These are phyloP conservation scores for Penicillium corylophilum DNA, from an alignment of 2,329 filamentous ascomycete genomes.

Conservation along the genomic window DNA sequence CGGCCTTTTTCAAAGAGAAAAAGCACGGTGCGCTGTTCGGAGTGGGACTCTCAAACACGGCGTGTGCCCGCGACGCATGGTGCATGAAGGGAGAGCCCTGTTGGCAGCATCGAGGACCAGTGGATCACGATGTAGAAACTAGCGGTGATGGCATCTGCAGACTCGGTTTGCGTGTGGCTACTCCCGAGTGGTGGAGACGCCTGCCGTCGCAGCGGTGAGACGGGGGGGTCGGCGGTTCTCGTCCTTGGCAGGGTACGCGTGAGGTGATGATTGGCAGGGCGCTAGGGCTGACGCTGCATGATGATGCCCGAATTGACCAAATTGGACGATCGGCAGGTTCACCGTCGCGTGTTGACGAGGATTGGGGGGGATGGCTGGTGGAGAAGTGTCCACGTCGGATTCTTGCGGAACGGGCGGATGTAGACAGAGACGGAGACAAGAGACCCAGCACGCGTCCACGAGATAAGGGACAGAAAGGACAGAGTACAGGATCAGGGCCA, in stretches of 20 bases:
- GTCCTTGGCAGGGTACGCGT: constrained; percentile 17
- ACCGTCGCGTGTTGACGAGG: constrained; percentile 10
- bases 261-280: constrained; percentile 19
- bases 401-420: neutral
- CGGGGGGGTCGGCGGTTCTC: constrained; percentile 11
- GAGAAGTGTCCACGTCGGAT: constrained; percentile 19
- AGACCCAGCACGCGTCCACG: no score
- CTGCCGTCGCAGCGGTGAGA: constrained; percentile 25
- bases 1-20: constrained; percentile 24
- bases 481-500: neutral
- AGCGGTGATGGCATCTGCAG: constrained; percentile 23
- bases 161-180: constrained; percentile 14
- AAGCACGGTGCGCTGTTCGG: constrained; percentile 15
- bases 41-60: constrained; percentile 21
- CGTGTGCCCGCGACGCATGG: constrained; percentile 22
- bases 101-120: constrained; percentile 23
- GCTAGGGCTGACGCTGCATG: constrained; percentile 22
- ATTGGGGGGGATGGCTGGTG: constrained; percentile 13
- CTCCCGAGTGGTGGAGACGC: constrained; percentile 18
- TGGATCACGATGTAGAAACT: constrained; percentile 5
- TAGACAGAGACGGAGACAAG: no score
- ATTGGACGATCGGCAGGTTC: constrained; percentile 23
- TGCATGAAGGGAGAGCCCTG: constrained; percentile 18
- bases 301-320: constrained; percentile 23
- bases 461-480: neutral